Conservation (phyloP, 1,139 yeast species). For the Kurtzmaniella quercitrusa region DNA sequence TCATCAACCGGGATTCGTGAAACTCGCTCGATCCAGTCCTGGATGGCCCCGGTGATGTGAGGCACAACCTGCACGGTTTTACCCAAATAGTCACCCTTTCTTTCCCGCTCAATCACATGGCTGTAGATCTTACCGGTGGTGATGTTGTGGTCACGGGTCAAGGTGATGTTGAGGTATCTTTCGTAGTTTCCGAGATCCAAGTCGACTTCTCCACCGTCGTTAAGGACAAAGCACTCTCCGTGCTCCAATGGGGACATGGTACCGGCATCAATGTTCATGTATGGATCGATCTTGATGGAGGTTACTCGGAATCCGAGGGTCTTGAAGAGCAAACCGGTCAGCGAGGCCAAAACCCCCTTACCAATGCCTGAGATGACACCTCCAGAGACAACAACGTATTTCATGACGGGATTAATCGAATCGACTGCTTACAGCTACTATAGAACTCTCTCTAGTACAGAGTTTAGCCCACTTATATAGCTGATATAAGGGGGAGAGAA, state of each 20-base stretch:
- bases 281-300: constrained; percentile 96
- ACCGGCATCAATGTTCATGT: constrained; percentile 99
- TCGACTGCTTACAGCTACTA: not conserved
- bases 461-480: constrained; percentile 42
- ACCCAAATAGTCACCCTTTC: constrained; percentile 96
- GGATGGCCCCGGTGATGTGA: constrained; percentile 93
- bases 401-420: constrained; percentile 68
- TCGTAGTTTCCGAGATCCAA: constrained; percentile 97
- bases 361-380: constrained; percentile 99
- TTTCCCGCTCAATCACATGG: constrained; percentile 88
- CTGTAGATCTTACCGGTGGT: constrained; percentile 97
- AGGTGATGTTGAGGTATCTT: constrained; percentile 88
- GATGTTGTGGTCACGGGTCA: constrained; percentile 91
- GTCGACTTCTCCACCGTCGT: constrained; percentile 99
- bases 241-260: constrained; percentile 99
- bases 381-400: constrained; percentile 98
- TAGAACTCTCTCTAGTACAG: constrained; percentile 3
- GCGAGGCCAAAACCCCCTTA: constrained; percentile 94
- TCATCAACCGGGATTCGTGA: constrained; percentile 90
- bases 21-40: constrained; percentile 97
- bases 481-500: constrained; percentile 49
- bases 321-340: constrained; percentile 91
- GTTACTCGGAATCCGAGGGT: constrained; percentile 93
- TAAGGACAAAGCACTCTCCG: constrained; percentile 96
- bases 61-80: constrained; percentile 99